phyloP scores from a whole-genome alignment of 2,329 filamentous ascomycete genomes.

The Aspergillus bombycis region DNA sequence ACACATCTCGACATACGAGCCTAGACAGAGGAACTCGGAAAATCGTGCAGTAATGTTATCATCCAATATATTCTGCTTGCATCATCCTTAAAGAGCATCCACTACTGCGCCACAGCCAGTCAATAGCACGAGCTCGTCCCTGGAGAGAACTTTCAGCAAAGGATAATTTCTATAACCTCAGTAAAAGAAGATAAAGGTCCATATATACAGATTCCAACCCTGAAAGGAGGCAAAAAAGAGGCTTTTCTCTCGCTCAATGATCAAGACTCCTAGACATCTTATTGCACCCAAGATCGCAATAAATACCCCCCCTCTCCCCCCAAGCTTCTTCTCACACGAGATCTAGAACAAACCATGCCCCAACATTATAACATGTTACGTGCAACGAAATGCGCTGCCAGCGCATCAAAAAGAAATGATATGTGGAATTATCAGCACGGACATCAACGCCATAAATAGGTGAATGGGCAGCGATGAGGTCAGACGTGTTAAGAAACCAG shows the following conservation, averaged over 20 bases:
- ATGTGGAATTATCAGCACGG: neutral
- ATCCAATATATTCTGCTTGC: too few species aligned
- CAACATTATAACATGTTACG: conserved; percentile 28
- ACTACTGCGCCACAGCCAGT: neutral
- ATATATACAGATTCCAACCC: conserved; percentile 18
- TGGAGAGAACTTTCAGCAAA: neutral
- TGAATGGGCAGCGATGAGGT: neutral
- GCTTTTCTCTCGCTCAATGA: conserved; percentile 5
- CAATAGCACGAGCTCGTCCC: neutral
- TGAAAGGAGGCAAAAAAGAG: neutral
- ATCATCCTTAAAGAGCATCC: neutral
- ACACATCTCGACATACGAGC: too few species aligned
- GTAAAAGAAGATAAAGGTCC: conserved; percentile 16
- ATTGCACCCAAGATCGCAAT: neutral
- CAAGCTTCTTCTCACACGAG: neutral
- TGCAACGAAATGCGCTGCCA: conserved; percentile 13
- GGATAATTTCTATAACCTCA: conserved; percentile 23
- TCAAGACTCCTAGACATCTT: neutral
- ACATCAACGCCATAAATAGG: neutral
- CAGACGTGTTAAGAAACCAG: neutral
- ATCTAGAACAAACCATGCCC: conserved; percentile 7
- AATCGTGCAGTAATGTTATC: too few species aligned
- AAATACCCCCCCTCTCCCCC: neutral
- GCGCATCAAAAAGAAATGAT: neutral
- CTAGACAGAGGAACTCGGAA: too few species aligned